Evolutionary conservation across 2,329 filamentous ascomycete species (phyloP).

Genomic region (Orbilia blumenaviensis): DNA sequence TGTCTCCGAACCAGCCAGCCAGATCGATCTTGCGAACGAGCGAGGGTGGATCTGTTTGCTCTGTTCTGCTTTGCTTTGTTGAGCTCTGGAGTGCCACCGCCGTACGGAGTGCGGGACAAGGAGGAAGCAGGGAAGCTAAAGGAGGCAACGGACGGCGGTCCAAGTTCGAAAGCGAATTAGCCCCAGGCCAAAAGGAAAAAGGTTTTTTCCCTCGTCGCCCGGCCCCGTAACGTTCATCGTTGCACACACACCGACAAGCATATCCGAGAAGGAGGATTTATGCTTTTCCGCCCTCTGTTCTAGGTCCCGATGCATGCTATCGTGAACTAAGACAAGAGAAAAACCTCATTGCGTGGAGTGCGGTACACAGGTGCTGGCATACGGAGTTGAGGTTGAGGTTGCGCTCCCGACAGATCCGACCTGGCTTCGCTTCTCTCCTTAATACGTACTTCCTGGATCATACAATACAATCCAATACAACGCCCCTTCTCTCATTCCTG

Average conservation of each 20-base stretch:
- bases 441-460: neutral
- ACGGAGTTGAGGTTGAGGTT: constrained; percentile 16
- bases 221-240: neutral
- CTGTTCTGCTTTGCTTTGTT: constrained; percentile 18
- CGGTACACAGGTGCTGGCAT: neutral
- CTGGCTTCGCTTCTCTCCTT: constrained; percentile 17
- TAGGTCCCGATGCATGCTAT: constrained; percentile 12
- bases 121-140: constrained; percentile 21
- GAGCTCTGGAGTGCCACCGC: constrained; percentile 39
- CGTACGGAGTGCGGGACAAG: constrained; percentile 12
- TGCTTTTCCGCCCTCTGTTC: constrained; percentile 21
- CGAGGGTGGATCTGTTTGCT: too few relatives aligned
- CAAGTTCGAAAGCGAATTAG: neutral
- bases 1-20: constrained; percentile 4
- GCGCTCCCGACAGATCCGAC: constrained; percentile 33
- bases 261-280: constrained; percentile 5
- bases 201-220: constrained; percentile 8
- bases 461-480: neutral
- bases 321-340: constrained; percentile 36
- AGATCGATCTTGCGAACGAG: constrained; percentile 24
- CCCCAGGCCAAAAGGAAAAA: constrained; percentile 14
- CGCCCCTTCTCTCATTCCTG: constrained; percentile 2
- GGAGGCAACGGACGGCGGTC: constrained; percentile 10
- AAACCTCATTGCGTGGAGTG: constrained; percentile 21
- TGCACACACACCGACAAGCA: neutral